Base-by-base conservation (phyloP, 2,329 filamentous ascomycete genomes). In the Pseudocercospora vitis region DNA sequence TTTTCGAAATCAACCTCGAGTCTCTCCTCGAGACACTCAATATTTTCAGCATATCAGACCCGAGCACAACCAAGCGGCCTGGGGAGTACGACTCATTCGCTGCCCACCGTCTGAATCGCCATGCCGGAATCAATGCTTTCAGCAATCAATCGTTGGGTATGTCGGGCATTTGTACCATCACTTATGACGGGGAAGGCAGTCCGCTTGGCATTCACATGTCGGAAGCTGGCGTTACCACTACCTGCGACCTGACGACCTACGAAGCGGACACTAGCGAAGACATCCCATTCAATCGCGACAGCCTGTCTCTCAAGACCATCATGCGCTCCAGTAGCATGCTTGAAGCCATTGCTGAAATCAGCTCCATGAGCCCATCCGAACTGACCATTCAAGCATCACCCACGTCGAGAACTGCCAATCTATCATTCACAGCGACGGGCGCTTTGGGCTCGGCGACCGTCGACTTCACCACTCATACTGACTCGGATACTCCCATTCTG, bases 21-120 rank as follows among this genome's bases (percentile, higher is more conserved):
- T 89, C 92, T 14, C 81, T 99, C 2, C 82, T 99, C 49, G 94
- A 97, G 74, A 95, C 92, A 0, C 80, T 99, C 6, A 92, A 96
- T 67, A 97, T 99, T 46, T 95, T 99, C 66, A 90, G 90, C 46
- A 82, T 91, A 45, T 75, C 73, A 18, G 75, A 77, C 54, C 73
- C 75, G 6, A 63, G 59, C 52, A 62, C 61, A 16, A 46, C 59
- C 6, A 67, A 72, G 62, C 57, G 65, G 52, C 53, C 71, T 60
- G 61, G 69, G 63, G 52, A 64, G 56, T 63, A 73, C 66, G 73
- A 72, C 62, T 47, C 72, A 57, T 69, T 73, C 67, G 61, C 64
- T 18, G 60, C 68, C 3, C 65, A 69, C 46, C 65, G 74, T 59
- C 62, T 73, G 12, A 63, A 65, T 26, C 65, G 70, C 11, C 66